Base-by-base conservation (phyloP, 345 rosid species). In the Lagerstroemia speciosa region DNA sequence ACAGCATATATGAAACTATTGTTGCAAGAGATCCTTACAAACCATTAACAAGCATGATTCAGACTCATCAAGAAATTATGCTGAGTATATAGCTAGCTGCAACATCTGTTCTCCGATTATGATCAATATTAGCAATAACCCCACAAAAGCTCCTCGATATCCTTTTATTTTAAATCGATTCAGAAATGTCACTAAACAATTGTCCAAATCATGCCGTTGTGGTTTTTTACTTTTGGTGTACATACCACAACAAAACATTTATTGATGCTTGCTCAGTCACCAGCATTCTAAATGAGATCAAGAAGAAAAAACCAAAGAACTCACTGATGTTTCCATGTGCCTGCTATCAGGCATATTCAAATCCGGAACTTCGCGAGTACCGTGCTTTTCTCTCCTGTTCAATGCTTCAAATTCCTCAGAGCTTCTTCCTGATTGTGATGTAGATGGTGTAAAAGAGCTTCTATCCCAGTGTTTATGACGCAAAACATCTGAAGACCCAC, bases 291-390 rank as follows among this genome's bases (percentile, higher is more conserved):
- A 15, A 24, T 55, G 61, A 55, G 63, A 41, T 38, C 33, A 46
- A 17, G 52, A 62, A 38, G 48, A 17, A 15, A 1, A 27, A 68
- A 36, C 7, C 50, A 52, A 38, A 67, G 45, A 26, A 85, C 91
- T 86, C 76, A 87, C 93, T 26, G 83, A 58, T 66, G 74, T 66
- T 67, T 80, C 90, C 73, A 70, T 57, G 70, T 81, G 73, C 72
- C 73, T 84, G 72, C 83, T 77, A 70, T 82, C 90, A 26, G 88
- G 81, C 71, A 84, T 80, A 80, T 80, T 91, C 68, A 79, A 70
- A 68, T 82, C 85, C 29, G 82, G 84, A 75, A 82, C 72, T 41
- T 82, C 87, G 58, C 66, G 81, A 66, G 72, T 75, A 30, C 81
- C 80, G 80, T 79, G 84, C 69, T 78, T 89, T 75, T 85, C 95